phyloP scores from a whole-genome alignment of 2,329 filamentous ascomycete species.

The Aspergillus floridensis region DNA sequence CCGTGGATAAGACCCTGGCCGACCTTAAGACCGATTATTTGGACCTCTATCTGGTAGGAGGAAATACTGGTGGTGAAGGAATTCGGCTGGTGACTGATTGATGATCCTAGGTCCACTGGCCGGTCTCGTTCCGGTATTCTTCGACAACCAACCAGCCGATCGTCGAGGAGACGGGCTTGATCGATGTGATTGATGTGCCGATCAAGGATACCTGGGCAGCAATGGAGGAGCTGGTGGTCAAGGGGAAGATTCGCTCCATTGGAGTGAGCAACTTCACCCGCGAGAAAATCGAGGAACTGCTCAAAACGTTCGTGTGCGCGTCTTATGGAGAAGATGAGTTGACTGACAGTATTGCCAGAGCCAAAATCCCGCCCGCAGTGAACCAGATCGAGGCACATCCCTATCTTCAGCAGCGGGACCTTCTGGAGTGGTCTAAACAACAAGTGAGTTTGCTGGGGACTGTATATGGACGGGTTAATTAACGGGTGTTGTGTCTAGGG shows the following conservation, averaged over 20 bases:
- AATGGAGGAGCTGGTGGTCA: conserved; percentile 55
- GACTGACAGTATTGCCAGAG: conserved; percentile 2
- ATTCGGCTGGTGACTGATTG: background rate
- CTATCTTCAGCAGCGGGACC: conserved; percentile 29
- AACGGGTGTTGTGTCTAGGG: conserved; percentile 18
- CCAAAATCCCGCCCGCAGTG: conserved; percentile 25
- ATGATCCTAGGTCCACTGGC: conserved; percentile 39
- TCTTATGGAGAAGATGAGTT: background rate
- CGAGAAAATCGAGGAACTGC: conserved; percentile 40
- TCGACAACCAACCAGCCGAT: conserved; percentile 16
- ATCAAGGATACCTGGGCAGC: conserved; percentile 56
- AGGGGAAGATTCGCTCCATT: conserved; percentile 62
- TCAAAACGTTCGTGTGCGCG: conserved; percentile 21
- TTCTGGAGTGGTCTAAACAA: conserved; percentile 23
- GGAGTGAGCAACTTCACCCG: conserved; percentile 69
- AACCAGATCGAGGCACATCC: conserved; percentile 36
- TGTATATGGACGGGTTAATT: background rate
- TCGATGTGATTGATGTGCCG: conserved; percentile 19
- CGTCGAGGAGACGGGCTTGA: conserved; percentile 18
- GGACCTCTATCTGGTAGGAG: conserved; percentile 56
- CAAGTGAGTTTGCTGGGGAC: conserved; percentile 5
- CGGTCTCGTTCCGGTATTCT: conserved; percentile 26
- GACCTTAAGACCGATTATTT: conserved; percentile 65
- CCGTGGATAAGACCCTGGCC: conserved; percentile 55
- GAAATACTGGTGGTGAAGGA: background rate